Conservation (phyloP, 2,329 filamentous ascomycete species). For the Trichoderma cornu-damae region DNA sequence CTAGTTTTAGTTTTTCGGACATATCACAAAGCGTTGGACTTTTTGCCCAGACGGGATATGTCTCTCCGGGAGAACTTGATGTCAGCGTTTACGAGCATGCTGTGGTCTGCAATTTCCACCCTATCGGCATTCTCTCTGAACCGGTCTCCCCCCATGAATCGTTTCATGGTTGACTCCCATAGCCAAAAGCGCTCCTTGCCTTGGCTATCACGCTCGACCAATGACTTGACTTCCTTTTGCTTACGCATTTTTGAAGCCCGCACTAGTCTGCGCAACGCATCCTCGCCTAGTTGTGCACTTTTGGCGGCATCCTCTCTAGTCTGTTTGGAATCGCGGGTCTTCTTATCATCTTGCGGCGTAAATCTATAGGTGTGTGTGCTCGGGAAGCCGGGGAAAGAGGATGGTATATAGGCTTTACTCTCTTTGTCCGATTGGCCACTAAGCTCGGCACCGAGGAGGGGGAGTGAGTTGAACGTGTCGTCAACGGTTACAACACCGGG, state of each 20-base stretch:
- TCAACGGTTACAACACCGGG: conserved; percentile 36
- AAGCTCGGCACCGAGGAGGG: conserved; percentile 49
- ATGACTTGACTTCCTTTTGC: conserved; percentile 57
- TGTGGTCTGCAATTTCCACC: conserved; percentile 55
- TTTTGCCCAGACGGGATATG: conserved; percentile 43
- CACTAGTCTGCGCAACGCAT: conserved; percentile 54
- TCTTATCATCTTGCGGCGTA: conserved; percentile 48
- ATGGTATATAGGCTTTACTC: conserved; percentile 51
- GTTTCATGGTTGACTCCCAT: conserved; percentile 58
- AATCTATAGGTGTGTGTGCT: conserved; percentile 60
- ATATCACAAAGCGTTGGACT: neutral
- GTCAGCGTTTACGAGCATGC: conserved; percentile 60
- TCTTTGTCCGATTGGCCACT: conserved; percentile 55
- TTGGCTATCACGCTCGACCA: conserved; percentile 48
- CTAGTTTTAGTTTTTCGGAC: neutral
- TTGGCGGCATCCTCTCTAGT: conserved; percentile 56
- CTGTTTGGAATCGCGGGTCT: conserved; percentile 48
- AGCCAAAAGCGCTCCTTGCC: conserved; percentile 53
- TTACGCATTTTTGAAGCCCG: conserved; percentile 59
- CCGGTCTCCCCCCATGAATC: conserved; percentile 40
- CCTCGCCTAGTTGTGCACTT: conserved; percentile 57
- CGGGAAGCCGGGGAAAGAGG: conserved; percentile 56
- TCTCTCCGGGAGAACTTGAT: conserved; percentile 50
- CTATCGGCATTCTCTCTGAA: conserved; percentile 34
- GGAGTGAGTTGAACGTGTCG: conserved; percentile 39